Base-by-base conservation (phyloP, 176 grass and related monocot genomes). In the Carex parvula region DNA sequence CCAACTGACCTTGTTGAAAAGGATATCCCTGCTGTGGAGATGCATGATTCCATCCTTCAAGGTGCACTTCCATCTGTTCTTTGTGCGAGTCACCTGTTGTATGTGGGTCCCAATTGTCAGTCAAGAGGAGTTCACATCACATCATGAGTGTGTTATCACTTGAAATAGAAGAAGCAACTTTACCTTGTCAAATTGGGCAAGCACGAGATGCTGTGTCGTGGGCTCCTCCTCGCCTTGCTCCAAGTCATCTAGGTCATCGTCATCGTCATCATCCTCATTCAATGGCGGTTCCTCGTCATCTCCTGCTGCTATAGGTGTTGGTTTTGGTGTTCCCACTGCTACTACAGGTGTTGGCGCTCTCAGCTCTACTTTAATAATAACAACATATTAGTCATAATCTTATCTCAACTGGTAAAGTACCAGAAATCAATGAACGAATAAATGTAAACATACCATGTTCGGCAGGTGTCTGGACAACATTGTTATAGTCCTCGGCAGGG, bases 21-120 rank as follows among this genome's bases (percentile, higher is more conserved):
- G 89, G 54, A 90, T 78, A 87, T 90, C 89, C 67, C 82, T 90
- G 54, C 39, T 74, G 30, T 90, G 85, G 57, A 90, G 81, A 84
- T 87, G 85, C 89, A 90, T 87, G 70, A 90, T 90, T 42, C 89
- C 89, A 77, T 85, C 82, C 82, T 90, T 90, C 59, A 90, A 84
- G 17, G 85, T 87, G 73, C 89, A 90, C 57, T 90, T 90, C 89
- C 89, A 90, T 74, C 76, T 87, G 77, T 79, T 90, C 73, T 90
- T 90, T 76, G 85, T 90, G 64, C 89, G 81, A 39, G 85, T 87
- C 66, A 90, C 89, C 89, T 90, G 70, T 26, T 90, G 70, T 26
- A 81, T 39, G 37, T 6, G 37, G 37, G 37, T 39, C 17, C 10
- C 46, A 78, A 30, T 54, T 29, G 65, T 8, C 14, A 13, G 1